A percentile compares a stretch with the other conserved stretches of the same genome.
Evolutionary conservation across 164 flowering plant genomes (phyloP).

Genomic region (Litsea cubeba): DNA sequence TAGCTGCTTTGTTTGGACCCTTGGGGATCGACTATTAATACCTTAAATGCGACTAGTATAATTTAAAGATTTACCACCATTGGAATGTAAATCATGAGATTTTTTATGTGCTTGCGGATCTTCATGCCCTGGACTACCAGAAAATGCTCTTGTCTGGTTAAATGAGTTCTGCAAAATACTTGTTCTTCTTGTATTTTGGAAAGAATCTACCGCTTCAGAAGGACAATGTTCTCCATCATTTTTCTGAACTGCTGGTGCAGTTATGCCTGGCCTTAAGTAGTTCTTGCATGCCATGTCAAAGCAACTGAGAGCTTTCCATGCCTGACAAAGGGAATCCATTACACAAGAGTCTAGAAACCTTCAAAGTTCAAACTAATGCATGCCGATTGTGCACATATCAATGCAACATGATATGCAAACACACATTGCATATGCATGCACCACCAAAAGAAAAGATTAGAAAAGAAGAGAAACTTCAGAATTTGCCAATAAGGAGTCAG

Average conservation of each 20-base stretch:
- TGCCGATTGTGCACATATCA: neutral
- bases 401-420: neutral
- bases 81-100: constrained; percentile 17
- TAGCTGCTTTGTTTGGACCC: too few relatives aligned
- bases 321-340: constrained; percentile 41
- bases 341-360: neutral
- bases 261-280: constrained; percentile 69
- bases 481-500: neutral
- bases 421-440: neutral
- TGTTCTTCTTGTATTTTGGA: constrained; percentile 21
- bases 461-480: neutral
- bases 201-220: constrained; percentile 10
- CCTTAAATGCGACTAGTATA: constrained; percentile 6
- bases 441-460: neutral
- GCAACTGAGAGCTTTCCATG: constrained; percentile 69
- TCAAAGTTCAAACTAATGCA: neutral
- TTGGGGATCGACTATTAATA: too few relatives aligned
- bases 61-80: constrained; percentile 18
- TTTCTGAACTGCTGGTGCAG: constrained; percentile 36
- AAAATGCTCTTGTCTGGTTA: constrained; percentile 11
- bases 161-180: constrained; percentile 26
- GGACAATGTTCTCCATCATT: constrained; percentile 9
- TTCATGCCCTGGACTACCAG: constrained; percentile 13
- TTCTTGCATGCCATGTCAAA: constrained; percentile 44
- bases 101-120: constrained; percentile 18